Evolutionary conservation across 1,139 yeast species (phyloP), one percentile per base, ranked within the genome.

Genomic region (Diutina ranongensis): DNA sequence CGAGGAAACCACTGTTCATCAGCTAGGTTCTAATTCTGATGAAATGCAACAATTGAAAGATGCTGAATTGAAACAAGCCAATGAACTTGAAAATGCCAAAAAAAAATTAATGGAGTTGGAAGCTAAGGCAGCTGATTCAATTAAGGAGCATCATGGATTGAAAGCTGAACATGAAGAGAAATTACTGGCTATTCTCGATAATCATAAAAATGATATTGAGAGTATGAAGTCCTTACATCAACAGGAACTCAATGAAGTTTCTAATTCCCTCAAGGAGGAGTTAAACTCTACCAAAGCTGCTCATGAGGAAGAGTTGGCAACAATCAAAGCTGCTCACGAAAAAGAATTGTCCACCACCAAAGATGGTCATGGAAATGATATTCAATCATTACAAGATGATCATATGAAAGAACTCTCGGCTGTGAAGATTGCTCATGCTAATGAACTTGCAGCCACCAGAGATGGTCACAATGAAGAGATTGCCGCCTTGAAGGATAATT

Each of bases 281-380:
- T 20, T 35, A 18, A n/a, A 13, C 15, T n/a, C 38, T 18, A 20
- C 21, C 13, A 19, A 35, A 35, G 38, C 38, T 16, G 20, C 18
- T 19, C 25, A 19, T 21, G 28, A 21, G 5, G 9, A 15, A 8
- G 40, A 19, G 4, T 5, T 36, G 16, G 25, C 15, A 8, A 13
- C 28, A 10, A 15, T 18, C 25, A 36, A 21, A 15, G 40, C 20
- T 5, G 27, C 40, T 8, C 40, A 36, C 16, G 25, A 22, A 31
- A 15, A 50, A 47, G 38, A 46, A 33, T 52, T 68, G 19, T 68
- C 65, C 47, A 64, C 56, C 27, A 44, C 32, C 7, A 27, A 46
- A 16, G 40, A 38, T 34, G 41, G 41, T 13, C 40, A 46, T 32
- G 1, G 57, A 54, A 31, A 52, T 25, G 28, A 25, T 25, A 7